Percentiles rank a stretch among this genome's conserved stretches.
phyloP scores from a whole-genome alignment of 345 rosid genomes.

The Salix dunnii region DNA sequence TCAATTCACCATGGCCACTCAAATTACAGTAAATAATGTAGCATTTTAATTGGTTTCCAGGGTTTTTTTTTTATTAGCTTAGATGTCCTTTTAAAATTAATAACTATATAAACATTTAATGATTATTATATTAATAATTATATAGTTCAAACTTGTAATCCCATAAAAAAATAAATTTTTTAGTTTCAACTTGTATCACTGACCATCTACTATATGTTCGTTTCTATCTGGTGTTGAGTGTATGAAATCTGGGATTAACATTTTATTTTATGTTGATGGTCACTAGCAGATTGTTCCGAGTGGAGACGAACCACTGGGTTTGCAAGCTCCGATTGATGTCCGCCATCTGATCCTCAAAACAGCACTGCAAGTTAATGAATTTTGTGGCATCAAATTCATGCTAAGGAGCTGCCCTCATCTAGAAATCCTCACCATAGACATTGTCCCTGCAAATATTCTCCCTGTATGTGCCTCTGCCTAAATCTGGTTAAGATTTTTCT shows the following conservation, averaged over 20 bases:
- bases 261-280: not conserved
- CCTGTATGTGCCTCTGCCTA: conserved; percentile 19
- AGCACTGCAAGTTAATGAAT: conserved; percentile 27
- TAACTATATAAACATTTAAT: too few relatives aligned
- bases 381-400: conserved; percentile 39
- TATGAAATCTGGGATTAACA: not conserved
- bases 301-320: conserved; percentile 15
- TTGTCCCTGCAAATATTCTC: conserved; percentile 16
- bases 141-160: too few relatives aligned
- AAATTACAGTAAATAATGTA: too few relatives aligned
- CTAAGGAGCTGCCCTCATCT: conserved; percentile 29
- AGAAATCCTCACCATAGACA: conserved; percentile 36
- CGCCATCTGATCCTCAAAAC: conserved; percentile 36
- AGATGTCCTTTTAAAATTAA: too few relatives aligned
- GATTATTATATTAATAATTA: too few relatives aligned
- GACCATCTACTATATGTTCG: too few relatives aligned
- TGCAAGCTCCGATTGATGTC: conserved; percentile 16
- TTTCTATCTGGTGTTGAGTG: too few relatives aligned
- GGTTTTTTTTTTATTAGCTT: too few relatives aligned
- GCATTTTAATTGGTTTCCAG: too few relatives aligned
- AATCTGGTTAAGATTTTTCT: not conserved
- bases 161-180: too few relatives aligned
- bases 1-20: too few relatives aligned
- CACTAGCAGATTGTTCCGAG: conserved; percentile 26
- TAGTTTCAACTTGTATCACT: too few relatives aligned